Base-by-base conservation (phyloP, 2,329 filamentous ascomycete genomes). In the Trichophyton schoenleinii region DNA sequence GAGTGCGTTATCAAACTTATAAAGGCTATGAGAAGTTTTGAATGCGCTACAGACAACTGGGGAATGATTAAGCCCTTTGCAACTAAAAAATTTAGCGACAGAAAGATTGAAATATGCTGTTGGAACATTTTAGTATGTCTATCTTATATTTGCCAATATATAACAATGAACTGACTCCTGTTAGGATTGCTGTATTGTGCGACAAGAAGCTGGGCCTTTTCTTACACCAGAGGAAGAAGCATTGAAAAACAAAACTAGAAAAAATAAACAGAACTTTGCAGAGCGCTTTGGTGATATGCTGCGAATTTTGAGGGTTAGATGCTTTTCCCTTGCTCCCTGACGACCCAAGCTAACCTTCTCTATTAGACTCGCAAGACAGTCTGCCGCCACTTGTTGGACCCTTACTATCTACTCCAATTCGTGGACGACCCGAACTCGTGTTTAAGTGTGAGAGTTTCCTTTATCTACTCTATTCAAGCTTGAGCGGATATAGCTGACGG, bases 361-460 rank as follows among this genome's bases (percentile, higher is more conserved):
- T 28, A 48, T 36, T 58, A 69, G 64, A 64, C 61, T 7, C 70
- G 70, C 34, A 76, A 76, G 64, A 72, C 73, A 0, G 72, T 75
- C 36, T 75, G 72, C 69, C 74, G 74, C 60, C 73, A 74, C 59
- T 63, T 75, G 9, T 62, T 74, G 15, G 73, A 74, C 57, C 64
- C 70, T 1, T 63, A 66, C 6, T 75, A 72, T 62, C 57, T 73
- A 34, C 63, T 67, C 49, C 64, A 65, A 3, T 69, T 76, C 49
- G 67, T 75, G 34, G 72, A 76, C 57, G 73, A 76, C 57, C 74
- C 74, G 2, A 55, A 65, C 18, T 67, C 55, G 1, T 58, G 55
- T 25, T 31, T 58, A n/a, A 58, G 64, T 41, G 65, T 67, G 58
- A 62, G 65, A 49, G 5, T n/a, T 22, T 8, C 13, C 7, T n/a